Evolutionary conservation across 2,329 filamentous ascomycete genomes (phyloP), one percentile per base, ranked within the genome.

Genomic region (Westerdykella aurantiaca): DNA sequence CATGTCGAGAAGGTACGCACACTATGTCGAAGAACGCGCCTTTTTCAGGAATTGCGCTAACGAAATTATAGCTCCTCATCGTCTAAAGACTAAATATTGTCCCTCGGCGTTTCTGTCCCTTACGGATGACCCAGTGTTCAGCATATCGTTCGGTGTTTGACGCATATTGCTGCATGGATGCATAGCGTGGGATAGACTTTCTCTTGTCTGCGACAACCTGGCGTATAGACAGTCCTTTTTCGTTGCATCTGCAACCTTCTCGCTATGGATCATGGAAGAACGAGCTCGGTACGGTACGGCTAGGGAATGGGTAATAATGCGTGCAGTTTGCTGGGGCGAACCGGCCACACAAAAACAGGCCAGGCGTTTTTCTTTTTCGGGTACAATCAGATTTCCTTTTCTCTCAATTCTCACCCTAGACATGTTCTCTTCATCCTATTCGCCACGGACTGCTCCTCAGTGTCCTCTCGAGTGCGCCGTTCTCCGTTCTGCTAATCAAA

Each of bases 1-100:
- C 50, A 63, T 38, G 60, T 64, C 2, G 60, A 64, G 52, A 66
- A 60, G 54, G 48, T 55, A 41, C 40, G 29, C 31, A 2, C 6
- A 17, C 9, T 38, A 6, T 18, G 3, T 25, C 3, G n/a, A 17
- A 9, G 18, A n/a, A n/a, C n/a, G n/a, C 22, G 7, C 3, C 14
- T 38, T 38, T 25, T 16, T 11, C 2, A 9, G 10, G 11, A 29
- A 7, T 10, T 10, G 25, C 25, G 18, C 37, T 17, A 35, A 9
- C 23, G 1, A 18, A 18, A 6, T 5, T 18, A 18, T 9, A 46
- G 48, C 45, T 48, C 34, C 43, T 48, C 25, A 42, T 48, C 18
- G 45, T 48, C 42, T 48, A 37, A 44, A 18, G 29, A 6, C 17
- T 21, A 21, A 21, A 21, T 21, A 21, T 35, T 18, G 9, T 12